Evolutionary conservation across 2,329 filamentous ascomycete genomes (phyloP).

Genomic region (Didymella keratinophila): DNA sequence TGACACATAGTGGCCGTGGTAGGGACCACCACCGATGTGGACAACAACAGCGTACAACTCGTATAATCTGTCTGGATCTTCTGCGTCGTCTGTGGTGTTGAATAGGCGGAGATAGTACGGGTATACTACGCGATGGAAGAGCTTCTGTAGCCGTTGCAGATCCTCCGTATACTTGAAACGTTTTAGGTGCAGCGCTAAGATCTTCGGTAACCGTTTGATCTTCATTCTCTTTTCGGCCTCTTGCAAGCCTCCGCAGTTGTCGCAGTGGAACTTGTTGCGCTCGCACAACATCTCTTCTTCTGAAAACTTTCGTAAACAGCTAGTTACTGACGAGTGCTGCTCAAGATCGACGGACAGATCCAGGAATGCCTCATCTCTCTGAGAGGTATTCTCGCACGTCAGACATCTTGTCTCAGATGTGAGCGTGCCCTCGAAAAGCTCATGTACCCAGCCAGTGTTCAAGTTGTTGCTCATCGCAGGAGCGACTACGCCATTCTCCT

Average conservation of each 20-base stretch:
- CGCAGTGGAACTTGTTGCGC: constrained; percentile 98
- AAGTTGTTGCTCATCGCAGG: constrained; percentile 24
- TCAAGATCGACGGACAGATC: constrained; percentile 96
- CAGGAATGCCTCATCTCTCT: constrained; percentile 93
- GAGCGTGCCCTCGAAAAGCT: constrained; percentile 92
- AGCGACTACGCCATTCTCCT: constrained; percentile 29
- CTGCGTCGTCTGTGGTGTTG: constrained; percentile 95
- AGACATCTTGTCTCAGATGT: constrained; percentile 97
- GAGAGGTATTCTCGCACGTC: constrained; percentile 94
- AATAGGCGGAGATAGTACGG: constrained; percentile 96
- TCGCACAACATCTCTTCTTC: constrained; percentile 98
- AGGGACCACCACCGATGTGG: constrained; percentile 94
- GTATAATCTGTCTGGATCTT: constrained; percentile 91
- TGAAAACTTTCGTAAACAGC: constrained; percentile 93
- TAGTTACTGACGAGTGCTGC: constrained; percentile 94
- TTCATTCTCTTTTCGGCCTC: constrained; percentile 99
- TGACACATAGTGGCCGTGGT: constrained; percentile 96
- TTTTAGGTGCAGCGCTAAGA: constrained; percentile 91
- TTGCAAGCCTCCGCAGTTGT: constrained; percentile 93
- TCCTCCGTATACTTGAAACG: constrained; percentile 99
- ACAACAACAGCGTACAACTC: constrained; percentile 97
- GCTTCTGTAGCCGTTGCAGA: constrained; percentile 88
- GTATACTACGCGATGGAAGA: constrained; percentile 96
- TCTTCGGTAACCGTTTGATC: constrained; percentile 91
- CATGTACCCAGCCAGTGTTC: constrained; percentile 82